These are phyloP conservation scores for Nigrospora oryzae DNA, from an alignment of 2,329 filamentous ascomycete genomes.

Conservation along the genomic window DNA sequence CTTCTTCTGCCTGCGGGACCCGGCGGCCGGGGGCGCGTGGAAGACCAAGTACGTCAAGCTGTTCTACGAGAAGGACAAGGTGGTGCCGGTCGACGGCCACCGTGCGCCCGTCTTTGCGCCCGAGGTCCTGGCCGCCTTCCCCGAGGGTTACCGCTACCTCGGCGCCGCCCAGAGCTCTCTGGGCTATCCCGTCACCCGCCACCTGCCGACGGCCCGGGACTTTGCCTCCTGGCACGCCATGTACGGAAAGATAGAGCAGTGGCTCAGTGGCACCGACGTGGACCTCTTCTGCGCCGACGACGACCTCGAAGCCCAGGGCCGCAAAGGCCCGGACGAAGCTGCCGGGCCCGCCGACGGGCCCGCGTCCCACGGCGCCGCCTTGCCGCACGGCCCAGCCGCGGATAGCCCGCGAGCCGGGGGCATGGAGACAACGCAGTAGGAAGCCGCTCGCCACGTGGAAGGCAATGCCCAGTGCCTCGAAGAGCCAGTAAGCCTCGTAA, in stretches of 20 bases:
- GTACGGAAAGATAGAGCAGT: slow-evolving; percentile 33
- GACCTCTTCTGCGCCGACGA: slow-evolving; percentile 4
- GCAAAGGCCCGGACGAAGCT: not conserved
- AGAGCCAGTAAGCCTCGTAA: too few relatives aligned
- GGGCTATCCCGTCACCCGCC: slow-evolving; percentile 31
- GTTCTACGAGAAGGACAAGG: slow-evolving; percentile 41
- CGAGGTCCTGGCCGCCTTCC: slow-evolving; percentile 28
- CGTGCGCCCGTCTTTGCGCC: slow-evolving; percentile 26
- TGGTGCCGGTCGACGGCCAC: slow-evolving; percentile 34
- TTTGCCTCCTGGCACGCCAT: slow-evolving; percentile 26
- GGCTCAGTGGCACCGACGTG: slow-evolving; percentile 22
- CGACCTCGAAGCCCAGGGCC: slow-evolving; percentile 7
- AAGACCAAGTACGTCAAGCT: slow-evolving; percentile 36
- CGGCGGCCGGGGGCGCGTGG: slow-evolving; percentile 18
- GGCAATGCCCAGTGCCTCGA: too few relatives aligned
- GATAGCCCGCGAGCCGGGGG: too few relatives aligned
- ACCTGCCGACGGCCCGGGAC: slow-evolving; percentile 29
- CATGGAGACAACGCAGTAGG: too few relatives aligned
- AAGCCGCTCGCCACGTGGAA: too few relatives aligned
- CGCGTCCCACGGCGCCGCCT: too few relatives aligned
- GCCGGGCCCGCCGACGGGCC: too few relatives aligned
- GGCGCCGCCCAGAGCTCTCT: slow-evolving; percentile 35
- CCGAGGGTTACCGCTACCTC: slow-evolving; percentile 36
- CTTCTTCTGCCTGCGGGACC: slow-evolving; percentile 32
- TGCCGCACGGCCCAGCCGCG: too few relatives aligned